A percentile compares a stretch with the other conserved stretches of the same genome.
phyloP scores from a whole-genome alignment of 2,329 filamentous ascomycete species.

The Ramularia endophylla region DNA sequence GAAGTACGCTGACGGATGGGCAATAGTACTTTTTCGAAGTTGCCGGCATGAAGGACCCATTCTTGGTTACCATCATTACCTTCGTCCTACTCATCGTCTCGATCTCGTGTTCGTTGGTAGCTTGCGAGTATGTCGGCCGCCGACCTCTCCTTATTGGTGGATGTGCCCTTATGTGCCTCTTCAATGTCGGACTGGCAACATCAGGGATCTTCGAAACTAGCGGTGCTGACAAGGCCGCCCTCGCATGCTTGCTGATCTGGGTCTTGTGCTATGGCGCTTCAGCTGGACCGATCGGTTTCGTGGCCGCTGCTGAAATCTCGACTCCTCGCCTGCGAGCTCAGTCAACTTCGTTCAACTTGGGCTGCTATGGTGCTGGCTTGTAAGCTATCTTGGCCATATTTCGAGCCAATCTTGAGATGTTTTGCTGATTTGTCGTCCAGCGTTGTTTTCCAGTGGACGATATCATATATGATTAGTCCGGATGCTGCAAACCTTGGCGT shows the following conservation, averaged over 20 bases:
- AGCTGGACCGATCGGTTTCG: slow-evolving; percentile 15
- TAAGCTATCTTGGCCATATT: slow-evolving; percentile 4
- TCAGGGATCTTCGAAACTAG: slow-evolving; percentile 8
- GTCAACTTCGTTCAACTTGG: slow-evolving; percentile 5
- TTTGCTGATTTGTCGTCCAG: slow-evolving; percentile 2
- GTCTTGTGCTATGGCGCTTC: slow-evolving; percentile 16
- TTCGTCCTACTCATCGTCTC: slow-evolving; percentile 34
- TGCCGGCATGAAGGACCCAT: slow-evolving; percentile 13
- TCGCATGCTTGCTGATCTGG: slow-evolving; percentile 15
- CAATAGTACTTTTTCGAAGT: slow-evolving; percentile 16
- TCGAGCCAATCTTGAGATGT: not conserved
- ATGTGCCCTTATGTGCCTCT: slow-evolving; percentile 13
- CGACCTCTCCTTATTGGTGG: slow-evolving; percentile 13
- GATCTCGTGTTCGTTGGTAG: slow-evolving; percentile 12
- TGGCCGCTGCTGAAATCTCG: slow-evolving; percentile 12
- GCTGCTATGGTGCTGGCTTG: slow-evolving; percentile 11
- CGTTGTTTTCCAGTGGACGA: slow-evolving; percentile 14
- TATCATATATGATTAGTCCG: slow-evolving; percentile 14
- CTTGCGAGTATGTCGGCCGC: slow-evolving; percentile 14
- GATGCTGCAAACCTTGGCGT: slow-evolving; percentile 13
- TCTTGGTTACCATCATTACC: slow-evolving; percentile 27
- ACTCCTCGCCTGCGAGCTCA: slow-evolving; percentile 13
- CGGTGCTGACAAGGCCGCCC: slow-evolving; percentile 10
- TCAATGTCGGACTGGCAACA: slow-evolving; percentile 12
- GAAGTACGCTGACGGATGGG: not conserved